Evolutionary conservation across 257 asterid species (phyloP), one percentile per base, ranked within the genome.

Genomic region (Schizonepeta tenuifolia): DNA sequence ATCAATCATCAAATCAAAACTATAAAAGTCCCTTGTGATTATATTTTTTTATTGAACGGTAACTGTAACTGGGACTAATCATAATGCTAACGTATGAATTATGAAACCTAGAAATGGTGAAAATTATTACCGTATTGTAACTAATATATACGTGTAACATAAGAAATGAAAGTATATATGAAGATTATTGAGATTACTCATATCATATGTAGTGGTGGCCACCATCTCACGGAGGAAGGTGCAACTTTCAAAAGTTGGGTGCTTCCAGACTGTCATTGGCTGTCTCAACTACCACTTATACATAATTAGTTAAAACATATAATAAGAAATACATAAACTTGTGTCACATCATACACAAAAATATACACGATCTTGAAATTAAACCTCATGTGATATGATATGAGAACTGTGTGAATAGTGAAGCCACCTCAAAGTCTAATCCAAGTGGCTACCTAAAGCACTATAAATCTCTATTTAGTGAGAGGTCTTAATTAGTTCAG

Each of bases 201-300:
- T 36, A 64, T 60, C 21, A 15, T 36, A 64, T 64, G 40, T 53
- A 18, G 78, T 74, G 64, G 55, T 43, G 55, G 58, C 70, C 73
- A 74, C 31, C 38, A 43, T 41, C 44, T 20, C 31, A 61, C 56
- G 60, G 31, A 5, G 24, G 56, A 57, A 33, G 55, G 54, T 64
- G 7, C n/a, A n/a, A n/a, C n/a, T n/a, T n/a, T 41, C 69, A 40
- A 26, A 67, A 35, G 44, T 43, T 57, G 10, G 70, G 22, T 9
- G 59, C 2, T 69, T 62, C 56, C 70, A 61, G 71, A 12, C 80
- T 76, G 75, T 69, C 67, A 62, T 40, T 18, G 61, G 67, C 67
- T 75, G 75, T 50, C 63, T 24, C 56, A 57, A 24, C 70, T 1
- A 47, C 57, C 58, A 21, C 41, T 20, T 7, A 24, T 49, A 63